Conservation (phyloP, 2,329 filamentous ascomycete genomes). For the Fusarium abutilonis region DNA sequence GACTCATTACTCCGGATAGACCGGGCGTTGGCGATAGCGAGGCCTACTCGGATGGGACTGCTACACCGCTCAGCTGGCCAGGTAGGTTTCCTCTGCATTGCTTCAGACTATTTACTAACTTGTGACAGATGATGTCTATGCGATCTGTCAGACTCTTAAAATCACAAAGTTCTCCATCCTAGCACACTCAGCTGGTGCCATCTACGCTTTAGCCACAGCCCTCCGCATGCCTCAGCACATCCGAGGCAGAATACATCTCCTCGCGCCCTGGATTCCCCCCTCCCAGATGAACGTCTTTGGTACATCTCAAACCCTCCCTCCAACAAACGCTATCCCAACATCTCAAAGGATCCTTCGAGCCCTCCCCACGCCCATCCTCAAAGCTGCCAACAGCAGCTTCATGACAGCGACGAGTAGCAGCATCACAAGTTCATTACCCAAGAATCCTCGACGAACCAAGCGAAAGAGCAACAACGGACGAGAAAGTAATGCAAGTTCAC, state of each 20-base stretch:
- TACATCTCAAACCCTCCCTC: slow-evolving; percentile 76
- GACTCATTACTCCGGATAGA: slow-evolving; percentile 92
- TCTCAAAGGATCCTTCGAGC: slow-evolving; percentile 91
- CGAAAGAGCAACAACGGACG: slow-evolving; percentile 61
- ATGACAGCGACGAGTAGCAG: slow-evolving; percentile 91
- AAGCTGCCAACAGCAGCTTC: slow-evolving; percentile 94
- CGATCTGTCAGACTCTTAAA: slow-evolving; percentile 89
- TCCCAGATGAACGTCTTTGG: slow-evolving; percentile 88
- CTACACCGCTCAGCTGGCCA: slow-evolving; percentile 92
- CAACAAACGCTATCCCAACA: slow-evolving; percentile 86
- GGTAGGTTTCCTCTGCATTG: slow-evolving; percentile 63
- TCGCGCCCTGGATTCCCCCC: slow-evolving; percentile 97
- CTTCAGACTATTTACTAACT: background rate
- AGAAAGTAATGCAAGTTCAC: slow-evolving; percentile 50
- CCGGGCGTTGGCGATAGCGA: slow-evolving; percentile 95
- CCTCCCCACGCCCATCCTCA: slow-evolving; percentile 88
- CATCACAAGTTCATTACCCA: slow-evolving; percentile 80
- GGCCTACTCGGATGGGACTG: slow-evolving; percentile 80
- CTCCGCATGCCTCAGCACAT: slow-evolving; percentile 97
- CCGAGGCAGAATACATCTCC: slow-evolving; percentile 88
- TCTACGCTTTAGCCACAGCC: slow-evolving; percentile 94
- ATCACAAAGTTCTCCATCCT: slow-evolving; percentile 97
- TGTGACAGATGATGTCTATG: slow-evolving; percentile 77
- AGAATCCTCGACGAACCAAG: slow-evolving; percentile 69
- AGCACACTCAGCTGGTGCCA: slow-evolving; percentile 96